Evolutionary conservation across 306 rosid species (phyloP), one percentile per base, ranked within the genome.

Genomic region (Cicer arietinum): DNA sequence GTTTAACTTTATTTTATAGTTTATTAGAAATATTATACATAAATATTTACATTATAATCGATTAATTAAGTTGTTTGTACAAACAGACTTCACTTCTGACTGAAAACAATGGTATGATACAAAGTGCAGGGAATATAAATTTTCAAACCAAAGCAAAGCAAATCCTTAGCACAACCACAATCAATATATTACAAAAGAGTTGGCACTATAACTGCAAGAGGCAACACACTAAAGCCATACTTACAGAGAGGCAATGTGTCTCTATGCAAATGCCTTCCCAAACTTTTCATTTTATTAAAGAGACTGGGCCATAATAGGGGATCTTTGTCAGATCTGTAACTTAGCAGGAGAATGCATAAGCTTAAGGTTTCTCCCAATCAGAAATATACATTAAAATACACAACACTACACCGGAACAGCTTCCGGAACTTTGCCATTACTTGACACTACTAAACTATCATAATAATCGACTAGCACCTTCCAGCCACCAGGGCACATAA

Each of bases 401-500:
- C 86, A 86, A 73, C 83, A 82, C 67, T 87, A 91, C 37, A 84
- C 96, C 50, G 90, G 90, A 78, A 92, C 96, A 67, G 96, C 81
- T 86, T 89, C 88, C 0, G 90, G 96, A 75, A 94, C 80, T 85
- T 80, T 90, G 71, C 78, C 90, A 2, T 64, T 81, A 84, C 62
- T 77, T 0, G 85, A 82, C 16, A 84, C 78, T 44, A 71, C 87
- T 85, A 94, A 68, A 81, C 99, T 92, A 72, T 89, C 98, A n/a
- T 94, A 94, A 71, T 94, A 94, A 0, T 94, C 98, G 1, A 94
- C 99, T 67, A 94, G 84, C 46, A 94, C 99, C 69, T 85, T 80
- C 99, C 99, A 94, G 7, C 99, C 99, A 65, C 95, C 91, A 7
- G 97, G 98, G 88, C 98, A 94, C 99, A 94, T 94, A 48, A 94